Evolutionary conservation across 139 green algal genomes (phyloP), one percentile per base, ranked within the genome.

Genomic region (Axilococcus clingmanii): DNA sequence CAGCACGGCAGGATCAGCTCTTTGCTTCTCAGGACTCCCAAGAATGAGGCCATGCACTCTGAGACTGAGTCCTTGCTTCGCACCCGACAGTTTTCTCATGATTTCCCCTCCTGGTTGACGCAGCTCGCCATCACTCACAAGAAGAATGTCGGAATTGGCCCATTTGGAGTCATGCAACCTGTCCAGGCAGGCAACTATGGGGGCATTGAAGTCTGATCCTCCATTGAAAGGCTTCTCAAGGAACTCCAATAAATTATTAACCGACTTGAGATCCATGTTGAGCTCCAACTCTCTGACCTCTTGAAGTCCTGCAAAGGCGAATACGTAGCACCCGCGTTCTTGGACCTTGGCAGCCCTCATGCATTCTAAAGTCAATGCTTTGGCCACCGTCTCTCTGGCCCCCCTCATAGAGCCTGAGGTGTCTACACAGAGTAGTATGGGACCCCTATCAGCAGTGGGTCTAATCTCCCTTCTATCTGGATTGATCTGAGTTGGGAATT

Each of bases 351-450:
- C 72, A 1, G 72, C 72, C 2, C 79, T 59, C 77, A 85, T 83
- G 68, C 79, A 87, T 56, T 87, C 79, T 34, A 87, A 63, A 0
- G 66, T 65, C n/a, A 87, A 59, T 28, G 83, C 82, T 65, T 94
- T 94, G 38, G 85, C 85, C 33, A 94, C 85, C 7, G 63, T 79
- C 75, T 94, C 85, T 3, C 85, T 57, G 0, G 78, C 41, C 3
- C 85, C 79, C 11, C 66, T 61, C 79, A 87, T 87, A n/a, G 40
- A 62, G 24, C 78, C 85, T 17, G 58, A 78, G 17, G 84, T 95
- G 68, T 95, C 86, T 37, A 95, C 79, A 28, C 86, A 95, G 41
- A 94, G 71, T 61, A 95, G 67, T 56, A 95, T 94, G 47, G 86
- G 86, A 0, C 86, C 86, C 22, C 81, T 38, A 61, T 85, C 77